Base-by-base conservation (phyloP, 768 basidiomycete species). In the Suillus clintonianus region DNA sequence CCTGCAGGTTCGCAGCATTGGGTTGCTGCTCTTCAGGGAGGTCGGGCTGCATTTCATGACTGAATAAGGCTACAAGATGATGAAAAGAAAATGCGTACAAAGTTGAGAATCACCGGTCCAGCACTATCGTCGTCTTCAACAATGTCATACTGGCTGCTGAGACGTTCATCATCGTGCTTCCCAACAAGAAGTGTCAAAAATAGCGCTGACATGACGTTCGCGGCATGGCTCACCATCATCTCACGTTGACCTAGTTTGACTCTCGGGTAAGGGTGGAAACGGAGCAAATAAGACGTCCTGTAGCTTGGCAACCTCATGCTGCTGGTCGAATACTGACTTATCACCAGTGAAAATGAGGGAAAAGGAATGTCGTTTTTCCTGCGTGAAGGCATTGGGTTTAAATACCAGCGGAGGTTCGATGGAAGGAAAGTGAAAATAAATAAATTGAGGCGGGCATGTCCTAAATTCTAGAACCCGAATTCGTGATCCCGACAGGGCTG, bases 251-350 rank as follows among this genome's bases (percentile, higher is more conserved):
- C 58, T 3, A 32, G 64, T 24, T 54, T 48, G 4, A 62, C 60
- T 17, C 66, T 64, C 14, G 64, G 57, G 45, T 67, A 65, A 10
- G 66, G 66, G 17, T 67, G 64, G 36, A 55, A 67, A 11, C 66
- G 51, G 8, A 65, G 50, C 43, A 67, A 42, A 30, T 67, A 43
- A 4, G 64, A 67, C 2, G 61, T 55, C 14, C 64, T 55, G 45
- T 67, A 67, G 27, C 47, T 62, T 4, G 64, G 66, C 11, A 67
- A 48, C 3, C 60, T 63, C 42, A 55, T 32, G 10, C 50, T 32
- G 24, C 54, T 47, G 22, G 24, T 65, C 14, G 37, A 36, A 17
- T 41, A 19, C 41, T 34, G 41, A 41, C 22, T 43, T 24, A 62
- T 11, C 2, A 34, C 34, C 14, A 58, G 50, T 32, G 48, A 24